A percentile compares a stretch with the other conserved stretches of the same genome.
Conservation (phyloP, 805 yeast genomes). For the Metschnikowia santaceciliae region DNA sequence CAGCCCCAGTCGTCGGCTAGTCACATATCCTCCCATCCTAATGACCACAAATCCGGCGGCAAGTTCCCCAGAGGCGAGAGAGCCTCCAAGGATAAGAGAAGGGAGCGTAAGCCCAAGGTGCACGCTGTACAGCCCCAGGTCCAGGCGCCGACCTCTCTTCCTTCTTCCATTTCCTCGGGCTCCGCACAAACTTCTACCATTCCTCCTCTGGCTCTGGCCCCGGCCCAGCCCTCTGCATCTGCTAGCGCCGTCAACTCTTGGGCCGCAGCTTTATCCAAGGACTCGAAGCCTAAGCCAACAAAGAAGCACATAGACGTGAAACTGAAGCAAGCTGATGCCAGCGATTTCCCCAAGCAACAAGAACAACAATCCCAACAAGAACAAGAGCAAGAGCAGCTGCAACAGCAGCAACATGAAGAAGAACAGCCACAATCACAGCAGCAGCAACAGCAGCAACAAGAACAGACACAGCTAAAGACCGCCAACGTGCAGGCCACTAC, state of each 20-base stretch:
- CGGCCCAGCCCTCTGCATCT: constrained; percentile 10
- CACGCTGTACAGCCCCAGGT: constrained; percentile 5
- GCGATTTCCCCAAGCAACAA: constrained; percentile 4
- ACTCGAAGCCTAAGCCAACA: constrained; percentile 27
- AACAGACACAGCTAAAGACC: constrained; percentile 4
- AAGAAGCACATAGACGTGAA: constrained; percentile 13
- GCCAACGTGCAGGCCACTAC: constrained; percentile 14
- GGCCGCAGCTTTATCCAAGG: constrained; percentile 42
- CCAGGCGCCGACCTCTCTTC: background rate
- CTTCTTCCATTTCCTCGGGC: constrained; percentile 12
- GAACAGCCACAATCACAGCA: constrained; percentile 45
- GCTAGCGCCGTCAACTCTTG: constrained; percentile 30
- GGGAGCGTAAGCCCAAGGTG: constrained; percentile 11
- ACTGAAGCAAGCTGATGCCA: constrained; percentile 5
- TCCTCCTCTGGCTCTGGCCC: background rate
- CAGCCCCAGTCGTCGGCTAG: constrained; percentile 5
- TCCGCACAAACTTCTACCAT: constrained; percentile 15
- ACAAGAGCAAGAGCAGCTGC: constrained; percentile 53
- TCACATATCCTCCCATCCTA: constrained; percentile 5
- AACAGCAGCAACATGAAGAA: constrained; percentile 21
- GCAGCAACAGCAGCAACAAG: constrained; percentile 34
- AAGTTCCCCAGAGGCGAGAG: constrained; percentile 12
- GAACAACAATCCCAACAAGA: background rate
- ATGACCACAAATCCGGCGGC: constrained; percentile 4
- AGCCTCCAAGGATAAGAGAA: constrained; percentile 13